These are phyloP conservation scores for Adansonia digitata DNA, from an alignment of 345 rosid species.

Conservation along the genomic window DNA sequence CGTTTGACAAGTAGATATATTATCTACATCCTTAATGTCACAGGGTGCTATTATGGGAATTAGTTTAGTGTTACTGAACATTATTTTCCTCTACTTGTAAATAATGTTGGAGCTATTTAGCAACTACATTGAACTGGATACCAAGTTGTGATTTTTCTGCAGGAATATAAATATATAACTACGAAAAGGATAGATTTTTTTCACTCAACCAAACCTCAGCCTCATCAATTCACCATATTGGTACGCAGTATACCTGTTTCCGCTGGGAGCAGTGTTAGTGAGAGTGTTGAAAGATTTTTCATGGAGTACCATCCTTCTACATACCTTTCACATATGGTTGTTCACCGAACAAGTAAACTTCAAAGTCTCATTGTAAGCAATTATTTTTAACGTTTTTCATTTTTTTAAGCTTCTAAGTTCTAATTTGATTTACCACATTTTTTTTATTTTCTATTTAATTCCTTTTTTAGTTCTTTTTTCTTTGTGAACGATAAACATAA, in stretches of 20 bases:
- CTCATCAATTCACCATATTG: slow-evolving; percentile 84
- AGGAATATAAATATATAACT: slow-evolving; percentile 74
- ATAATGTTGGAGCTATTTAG: slow-evolving; percentile 7
- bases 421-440: background rate
- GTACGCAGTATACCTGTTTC: slow-evolving; percentile 74
- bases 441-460: background rate
- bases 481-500: background rate
- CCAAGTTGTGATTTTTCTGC: slow-evolving; percentile 28
- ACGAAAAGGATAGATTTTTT: slow-evolving; percentile 75
- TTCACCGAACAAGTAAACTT: slow-evolving; percentile 72
- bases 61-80: background rate
- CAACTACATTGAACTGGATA: background rate
- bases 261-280: slow-evolving; percentile 63
- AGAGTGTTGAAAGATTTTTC: slow-evolving; percentile 78
- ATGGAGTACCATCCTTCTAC: slow-evolving; percentile 61
- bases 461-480: background rate
- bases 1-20: background rate
- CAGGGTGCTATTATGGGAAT: background rate
- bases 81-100: background rate
- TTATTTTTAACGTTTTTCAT: background rate
- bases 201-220: slow-evolving; percentile 77
- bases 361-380: slow-evolving; percentile 61
- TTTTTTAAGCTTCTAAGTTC: background rate
- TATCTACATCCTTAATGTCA: background rate
- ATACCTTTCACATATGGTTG: slow-evolving; percentile 70